Base-by-base conservation (phyloP, 140 eudicot species). In the Cichorium intybus region DNA sequence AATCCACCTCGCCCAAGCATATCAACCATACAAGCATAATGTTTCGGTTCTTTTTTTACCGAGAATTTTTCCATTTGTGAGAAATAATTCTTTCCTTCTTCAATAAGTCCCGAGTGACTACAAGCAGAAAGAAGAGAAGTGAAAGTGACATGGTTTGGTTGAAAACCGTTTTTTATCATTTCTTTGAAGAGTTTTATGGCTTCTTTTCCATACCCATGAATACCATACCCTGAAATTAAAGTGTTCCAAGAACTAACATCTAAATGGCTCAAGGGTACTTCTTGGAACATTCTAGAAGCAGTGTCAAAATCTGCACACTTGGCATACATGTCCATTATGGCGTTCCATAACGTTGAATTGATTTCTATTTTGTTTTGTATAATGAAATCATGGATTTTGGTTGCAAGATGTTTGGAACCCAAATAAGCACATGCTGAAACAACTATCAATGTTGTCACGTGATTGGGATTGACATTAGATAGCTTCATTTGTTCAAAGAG, bases 271-370 rank as follows among this genome's bases (percentile, higher is more conserved):
- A 37, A 23, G 10, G 77, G 69, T 48, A 63, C 76, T 20, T 70
- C 49, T 29, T 31, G 35, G 8, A 45, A 69, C 87, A 83, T 77
- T 46, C 62, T 75, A n/a, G 75, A 27, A 27, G 90, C 82, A 5
- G 58, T 64, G 10, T 54, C 60, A 31, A 80, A 57, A 69, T 76
- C 75, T 21, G 82, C 90, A 72, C 83, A 78, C 54, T 72, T 78
- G 1, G 87, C 78, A 63, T 86, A 86, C 90, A 86, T 83, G 74
- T 78, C 80, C 60, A 83, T 83, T 49, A 86, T 70, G 4, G 95
- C 85, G 47, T 86, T 83, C 65, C 70, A 54, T 54, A 82, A 66
- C 2, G 77, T 56, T 34, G 65, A 61, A 9, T 56, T 71, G 5
- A 64, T 49, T 28, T 56, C 45, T n/a, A 78, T 78, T 7, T 62